phyloP scores from a whole-genome alignment of 257 asterid species.

The Solanum microdontum region DNA sequence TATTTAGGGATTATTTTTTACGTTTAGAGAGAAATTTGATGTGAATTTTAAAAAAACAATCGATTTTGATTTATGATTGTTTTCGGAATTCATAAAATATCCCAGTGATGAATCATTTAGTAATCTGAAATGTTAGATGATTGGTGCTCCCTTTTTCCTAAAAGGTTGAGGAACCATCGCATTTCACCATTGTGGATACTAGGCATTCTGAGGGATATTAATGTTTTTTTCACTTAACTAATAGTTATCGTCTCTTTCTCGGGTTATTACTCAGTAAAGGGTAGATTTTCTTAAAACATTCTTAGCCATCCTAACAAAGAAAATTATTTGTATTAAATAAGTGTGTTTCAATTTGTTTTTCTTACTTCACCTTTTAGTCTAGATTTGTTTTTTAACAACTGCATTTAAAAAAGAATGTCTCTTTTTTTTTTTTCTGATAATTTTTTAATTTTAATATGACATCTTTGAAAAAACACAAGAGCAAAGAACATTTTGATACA shows the following conservation, averaged over 20 bases:
- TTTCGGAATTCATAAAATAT: not conserved
- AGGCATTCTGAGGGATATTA: not conserved
- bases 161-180: not conserved
- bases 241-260: not conserved
- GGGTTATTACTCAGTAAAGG: not conserved
- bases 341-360: no score
- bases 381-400: no score
- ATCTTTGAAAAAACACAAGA: no score
- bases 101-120: not conserved
- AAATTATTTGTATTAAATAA: no score
- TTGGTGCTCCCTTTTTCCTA: not conserved
- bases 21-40: not conserved
- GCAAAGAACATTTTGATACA: no score
- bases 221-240: no score
- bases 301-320: not conserved
- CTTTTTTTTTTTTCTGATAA: no score
- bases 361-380: no score
- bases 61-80: not conserved
- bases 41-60: not conserved
- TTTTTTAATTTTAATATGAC: no score
- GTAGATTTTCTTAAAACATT: not conserved
- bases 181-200: not conserved
- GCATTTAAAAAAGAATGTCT: no score
- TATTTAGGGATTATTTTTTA: not conserved
- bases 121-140: not conserved